Conservation (phyloP, 345 rosid species). For the Hevea brasiliensis region DNA sequence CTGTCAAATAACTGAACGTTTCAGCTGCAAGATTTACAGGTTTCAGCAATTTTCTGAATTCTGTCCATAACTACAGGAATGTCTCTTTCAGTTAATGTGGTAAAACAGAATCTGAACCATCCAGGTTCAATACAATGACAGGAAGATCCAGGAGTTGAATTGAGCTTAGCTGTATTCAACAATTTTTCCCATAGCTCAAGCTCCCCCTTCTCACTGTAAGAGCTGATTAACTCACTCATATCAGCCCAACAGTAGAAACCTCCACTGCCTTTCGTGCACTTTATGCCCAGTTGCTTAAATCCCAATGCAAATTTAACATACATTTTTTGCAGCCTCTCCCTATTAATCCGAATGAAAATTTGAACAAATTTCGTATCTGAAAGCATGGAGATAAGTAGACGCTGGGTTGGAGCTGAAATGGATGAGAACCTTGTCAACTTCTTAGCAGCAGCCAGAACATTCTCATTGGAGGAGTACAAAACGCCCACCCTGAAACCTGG, state of each 20-base stretch:
- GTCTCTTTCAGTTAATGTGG: constrained; percentile 60
- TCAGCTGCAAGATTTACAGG: constrained; percentile 64
- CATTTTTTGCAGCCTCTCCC: constrained; percentile 51
- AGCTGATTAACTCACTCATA: constrained; percentile 66
- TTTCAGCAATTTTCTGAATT: constrained; percentile 53
- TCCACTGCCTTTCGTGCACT: constrained; percentile 58
- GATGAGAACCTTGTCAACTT: constrained; percentile 71
- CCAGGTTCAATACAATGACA: constrained; percentile 97
- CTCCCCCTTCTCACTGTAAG: constrained; percentile 89
- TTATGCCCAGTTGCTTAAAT: constrained; percentile 63
- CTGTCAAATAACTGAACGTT: constrained; percentile 28
- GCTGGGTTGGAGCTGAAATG: constrained; percentile 67
- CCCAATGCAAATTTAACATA: constrained; percentile 46
- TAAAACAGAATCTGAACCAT: constrained; percentile 79
- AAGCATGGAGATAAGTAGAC: constrained; percentile 59
- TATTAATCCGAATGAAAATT: constrained; percentile 41
- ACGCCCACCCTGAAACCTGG: constrained; percentile 62
- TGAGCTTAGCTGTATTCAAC: constrained; percentile 64
- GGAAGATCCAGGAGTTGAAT: constrained; percentile 77
- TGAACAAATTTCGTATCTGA: constrained; percentile 50
- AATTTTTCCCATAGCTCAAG: constrained; percentile 89
- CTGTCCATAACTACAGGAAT: constrained; percentile 63
- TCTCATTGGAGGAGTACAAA: constrained; percentile 66
- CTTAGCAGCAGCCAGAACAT: constrained; percentile 56
- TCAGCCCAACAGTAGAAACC: constrained; percentile 90